phyloP scores from a whole-genome alignment of 805 yeast species.

The Maudiozyma serrabonitensis region DNA sequence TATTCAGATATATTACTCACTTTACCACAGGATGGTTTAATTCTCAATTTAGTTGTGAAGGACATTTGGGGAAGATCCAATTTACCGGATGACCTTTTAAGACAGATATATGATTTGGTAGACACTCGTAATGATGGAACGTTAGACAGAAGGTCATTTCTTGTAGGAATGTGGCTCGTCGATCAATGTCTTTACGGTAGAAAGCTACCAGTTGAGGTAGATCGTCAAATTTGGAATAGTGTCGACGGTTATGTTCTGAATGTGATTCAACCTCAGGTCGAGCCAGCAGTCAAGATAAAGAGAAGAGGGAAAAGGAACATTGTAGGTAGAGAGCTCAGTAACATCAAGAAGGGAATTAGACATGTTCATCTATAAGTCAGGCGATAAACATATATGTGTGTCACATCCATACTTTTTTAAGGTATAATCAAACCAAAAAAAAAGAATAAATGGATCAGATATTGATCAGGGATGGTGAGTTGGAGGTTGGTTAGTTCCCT shows the following conservation, averaged over 20 bases:
- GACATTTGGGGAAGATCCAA: constrained; percentile 76
- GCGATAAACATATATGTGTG: too few species aligned
- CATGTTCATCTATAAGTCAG: constrained; percentile 13
- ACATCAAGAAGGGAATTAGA: constrained; percentile 23
- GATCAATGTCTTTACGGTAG: constrained; percentile 94
- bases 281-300: constrained; percentile 10
- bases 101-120: constrained; percentile 63
- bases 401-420: too few species aligned
- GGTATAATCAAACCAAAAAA: too few species aligned
- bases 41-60: constrained; percentile 46
- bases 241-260: constrained; percentile 31
- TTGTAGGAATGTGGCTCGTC: constrained; percentile 96
- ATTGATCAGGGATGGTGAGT: too few species aligned
- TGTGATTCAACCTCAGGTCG: constrained; percentile 5
- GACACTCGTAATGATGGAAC: constrained; percentile 62
- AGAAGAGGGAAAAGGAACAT: constrained; percentile 16
- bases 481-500: too few species aligned
- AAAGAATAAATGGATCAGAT: too few species aligned
- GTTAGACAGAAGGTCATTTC: constrained; percentile 67
- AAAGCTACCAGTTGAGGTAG: constrained; percentile 67
- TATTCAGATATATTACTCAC: constrained; percentile 2
- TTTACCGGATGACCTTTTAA: constrained; percentile 54
- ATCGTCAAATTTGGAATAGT: constrained; percentile 71
- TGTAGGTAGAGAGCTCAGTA: constrained; percentile 18
- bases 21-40: constrained; percentile 28